These are phyloP conservation scores for Staphylotrichum longicolle DNA, from an alignment of 495 filamentous ascomycete genomes.

Conservation along the genomic window DNA sequence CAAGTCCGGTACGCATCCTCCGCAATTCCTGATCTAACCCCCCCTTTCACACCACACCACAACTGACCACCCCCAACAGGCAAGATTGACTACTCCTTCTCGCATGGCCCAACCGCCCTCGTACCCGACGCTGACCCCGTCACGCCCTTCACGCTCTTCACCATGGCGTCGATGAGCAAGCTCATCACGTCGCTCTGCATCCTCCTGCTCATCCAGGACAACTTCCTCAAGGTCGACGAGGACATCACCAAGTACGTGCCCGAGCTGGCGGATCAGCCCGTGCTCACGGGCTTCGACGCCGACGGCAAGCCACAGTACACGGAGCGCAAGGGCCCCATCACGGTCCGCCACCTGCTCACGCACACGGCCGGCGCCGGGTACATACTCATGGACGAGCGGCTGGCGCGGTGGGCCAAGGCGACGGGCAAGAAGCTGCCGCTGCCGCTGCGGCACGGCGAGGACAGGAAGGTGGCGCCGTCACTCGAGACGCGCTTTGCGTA, in stretches of 20 bases:
- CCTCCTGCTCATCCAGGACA: constrained; percentile 38
- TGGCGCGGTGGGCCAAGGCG: constrained; percentile 22
- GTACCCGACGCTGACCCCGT: neutral
- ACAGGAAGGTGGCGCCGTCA: neutral
- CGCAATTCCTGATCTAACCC: neutral
- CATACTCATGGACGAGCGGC: constrained; percentile 27
- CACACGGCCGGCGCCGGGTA: constrained; percentile 38
- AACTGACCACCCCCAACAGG: constrained; percentile 6
- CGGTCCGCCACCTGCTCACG: constrained; percentile 37
- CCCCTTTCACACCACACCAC: neutral
- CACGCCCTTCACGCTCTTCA: constrained; percentile 3
- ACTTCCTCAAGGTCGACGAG: constrained; percentile 18
- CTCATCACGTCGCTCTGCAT: constrained; percentile 37
- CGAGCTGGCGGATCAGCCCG: constrained; percentile 30
- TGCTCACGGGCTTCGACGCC: constrained; percentile 32
- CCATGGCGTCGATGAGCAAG: constrained; percentile 39
- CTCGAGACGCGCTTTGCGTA: constrained; percentile 30
- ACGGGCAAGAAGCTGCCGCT: neutral
- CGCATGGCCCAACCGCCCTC: constrained; percentile 11
- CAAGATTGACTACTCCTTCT: constrained; percentile 19
- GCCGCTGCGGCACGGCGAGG: neutral
- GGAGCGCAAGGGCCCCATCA: constrained; percentile 30
- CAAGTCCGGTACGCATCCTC: constrained; percentile 16
- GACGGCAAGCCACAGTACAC: constrained; percentile 23
- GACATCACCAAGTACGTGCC: constrained; percentile 29